A percentile compares a stretch with the other conserved stretches of the same genome.
These are phyloP conservation scores for Ambrosiella beaveri DNA, from an alignment of 2,329 filamentous ascomycete species.

Conservation along the genomic window DNA sequence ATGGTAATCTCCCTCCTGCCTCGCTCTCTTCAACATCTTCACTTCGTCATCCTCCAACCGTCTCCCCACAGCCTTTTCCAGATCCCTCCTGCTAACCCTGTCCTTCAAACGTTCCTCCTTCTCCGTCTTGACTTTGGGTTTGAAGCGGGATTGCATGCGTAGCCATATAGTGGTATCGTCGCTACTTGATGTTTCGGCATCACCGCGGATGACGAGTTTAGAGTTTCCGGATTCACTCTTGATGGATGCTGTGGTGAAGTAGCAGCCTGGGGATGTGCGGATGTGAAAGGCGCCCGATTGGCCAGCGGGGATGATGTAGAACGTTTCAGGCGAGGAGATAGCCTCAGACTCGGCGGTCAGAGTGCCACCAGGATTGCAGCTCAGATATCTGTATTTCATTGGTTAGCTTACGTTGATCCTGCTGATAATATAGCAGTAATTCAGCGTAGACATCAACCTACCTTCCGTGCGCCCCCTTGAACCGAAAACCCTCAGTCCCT, in stretches of 20 bases:
- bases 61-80: slow-evolving; percentile 66
- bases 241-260: slow-evolving; percentile 40
- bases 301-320: slow-evolving; percentile 39
- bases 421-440: background rate
- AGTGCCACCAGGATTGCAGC: slow-evolving; percentile 68
- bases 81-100: slow-evolving; percentile 70
- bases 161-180: slow-evolving; percentile 61
- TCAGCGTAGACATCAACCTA: slow-evolving; percentile 23
- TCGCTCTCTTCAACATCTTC: slow-evolving; percentile 61
- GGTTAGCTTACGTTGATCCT: slow-evolving; percentile 2
- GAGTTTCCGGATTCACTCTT: slow-evolving; percentile 33
- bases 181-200: slow-evolving; percentile 47
- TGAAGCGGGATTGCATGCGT: slow-evolving; percentile 90
- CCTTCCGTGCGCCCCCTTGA: slow-evolving; percentile 83
- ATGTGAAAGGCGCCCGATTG: slow-evolving; percentile 56
- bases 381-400: slow-evolving; percentile 46
- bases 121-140: slow-evolving; percentile 53
- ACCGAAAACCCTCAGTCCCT: slow-evolving; percentile 64
- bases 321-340: slow-evolving; percentile 69
- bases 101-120: slow-evolving; percentile 72
- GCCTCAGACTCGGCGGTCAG: slow-evolving; percentile 65
- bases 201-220: slow-evolving; percentile 53
- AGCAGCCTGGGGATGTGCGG: slow-evolving; percentile 55
- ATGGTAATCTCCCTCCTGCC: slow-evolving; percentile 76
- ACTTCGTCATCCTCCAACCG: slow-evolving; percentile 74